These are phyloP conservation scores for Achlya hypogyna DNA, from an alignment of 352 stramenopile species.

Conservation along the genomic window DNA sequence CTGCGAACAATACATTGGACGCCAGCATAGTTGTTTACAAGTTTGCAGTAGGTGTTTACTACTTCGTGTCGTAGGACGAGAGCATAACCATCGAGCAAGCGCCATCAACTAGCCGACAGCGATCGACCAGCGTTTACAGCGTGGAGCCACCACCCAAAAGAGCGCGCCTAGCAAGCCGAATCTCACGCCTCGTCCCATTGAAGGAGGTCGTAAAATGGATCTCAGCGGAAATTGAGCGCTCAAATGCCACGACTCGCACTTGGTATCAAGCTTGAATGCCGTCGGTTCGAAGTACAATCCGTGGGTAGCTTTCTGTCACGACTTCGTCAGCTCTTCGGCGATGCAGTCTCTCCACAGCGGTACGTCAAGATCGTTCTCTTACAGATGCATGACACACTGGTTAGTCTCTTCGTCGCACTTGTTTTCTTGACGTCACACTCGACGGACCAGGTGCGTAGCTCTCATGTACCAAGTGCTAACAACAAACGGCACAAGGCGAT, in stretches of 20 bases:
- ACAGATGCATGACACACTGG: background rate
- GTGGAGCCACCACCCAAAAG: background rate
- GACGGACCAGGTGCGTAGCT: background rate
- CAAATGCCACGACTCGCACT: background rate
- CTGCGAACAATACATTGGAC: too few species aligned
- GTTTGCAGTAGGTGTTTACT: too few species aligned
- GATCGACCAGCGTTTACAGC: background rate
- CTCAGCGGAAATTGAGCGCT: background rate
- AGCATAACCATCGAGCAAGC: too few species aligned
- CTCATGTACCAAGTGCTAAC: background rate
- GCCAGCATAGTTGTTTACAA: too few species aligned
- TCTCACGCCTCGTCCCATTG: background rate
- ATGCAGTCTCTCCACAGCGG: background rate
- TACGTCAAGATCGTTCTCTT: background rate
- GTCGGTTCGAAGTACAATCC: background rate
- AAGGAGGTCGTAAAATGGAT: background rate
- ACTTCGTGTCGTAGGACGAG: too few species aligned
- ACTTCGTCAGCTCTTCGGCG: background rate
- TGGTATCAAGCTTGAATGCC: background rate
- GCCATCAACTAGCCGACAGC: too few species aligned
- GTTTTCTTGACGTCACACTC: background rate
- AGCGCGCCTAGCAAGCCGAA: background rate
- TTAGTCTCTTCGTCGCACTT: background rate
- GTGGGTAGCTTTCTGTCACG: background rate
- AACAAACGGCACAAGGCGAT: background rate